Base-by-base conservation (phyloP, 768 basidiomycete species). In the Leccinum disarticulatum region DNA sequence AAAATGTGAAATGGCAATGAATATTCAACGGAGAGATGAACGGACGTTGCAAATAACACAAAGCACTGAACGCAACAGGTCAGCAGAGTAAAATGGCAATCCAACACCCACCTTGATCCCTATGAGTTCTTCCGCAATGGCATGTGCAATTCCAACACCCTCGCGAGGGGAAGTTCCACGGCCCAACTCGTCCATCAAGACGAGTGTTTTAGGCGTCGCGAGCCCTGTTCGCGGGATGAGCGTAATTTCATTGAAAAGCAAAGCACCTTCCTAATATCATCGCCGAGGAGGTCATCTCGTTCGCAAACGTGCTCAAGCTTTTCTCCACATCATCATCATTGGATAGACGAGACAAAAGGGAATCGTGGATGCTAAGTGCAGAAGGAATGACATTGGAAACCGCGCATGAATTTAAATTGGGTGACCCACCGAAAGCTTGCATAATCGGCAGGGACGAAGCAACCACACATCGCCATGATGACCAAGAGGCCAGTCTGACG, bases 301-400 rank as follows among this genome's bases (percentile, higher is more conserved):
- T 88, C 1, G 94, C 93, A 74, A 99, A 99, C 0, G 97, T 98
- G 64, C 95, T 97, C 27, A 98, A 73, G 48, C 83, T 90, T 68
- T 86, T 89, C 73, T 96, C 93, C 69, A 95, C 82, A 65, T 93
- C 88, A 67, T 98, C 95, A 63, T 98, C 95, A 65, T 98, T 98
- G 1, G 93, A 96, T 17, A 99, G 77, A 2, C 96, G 85, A 1
- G 87, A 90, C 27, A 98, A 80, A 5, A 98, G 79, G 0, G 87
- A 82, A 61, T 96, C 93, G 61, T 95, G 90, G 3, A 94, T 80
- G 30, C 90, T 93, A 53, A 4, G 30, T 10, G 19, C 43, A 28
- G 60, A 19, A 38, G 22, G 8, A 25, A 52, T 33, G 14, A n/a
- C 9, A 25, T 46, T 8, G 19, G 27, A 10, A 25, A 55, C n/a